Conservation (phyloP, 768 basidiomycete species). For the Tulasnella sp. region DNA sequence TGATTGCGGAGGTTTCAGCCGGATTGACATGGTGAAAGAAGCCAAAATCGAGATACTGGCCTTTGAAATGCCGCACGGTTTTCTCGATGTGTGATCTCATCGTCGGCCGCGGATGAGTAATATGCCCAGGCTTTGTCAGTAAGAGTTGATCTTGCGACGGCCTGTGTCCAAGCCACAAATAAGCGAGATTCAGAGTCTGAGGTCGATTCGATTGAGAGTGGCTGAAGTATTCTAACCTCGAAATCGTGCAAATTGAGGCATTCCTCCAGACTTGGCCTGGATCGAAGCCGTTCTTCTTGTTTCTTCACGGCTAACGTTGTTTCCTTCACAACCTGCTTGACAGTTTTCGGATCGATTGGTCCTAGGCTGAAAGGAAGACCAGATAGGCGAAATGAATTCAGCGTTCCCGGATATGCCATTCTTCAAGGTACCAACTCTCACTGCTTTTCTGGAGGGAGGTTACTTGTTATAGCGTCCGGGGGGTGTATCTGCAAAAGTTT, state of each 20-base stretch:
- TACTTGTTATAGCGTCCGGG: slow-evolving; percentile 21
- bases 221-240: slow-evolving; percentile 42
- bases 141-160: slow-evolving; percentile 73
- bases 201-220: slow-evolving; percentile 13
- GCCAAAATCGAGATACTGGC: slow-evolving; percentile 31
- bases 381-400: background rate
- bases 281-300: slow-evolving; percentile 47
- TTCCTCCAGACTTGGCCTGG: slow-evolving; percentile 61
- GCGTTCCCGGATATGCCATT: background rate
- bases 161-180: slow-evolving; percentile 33
- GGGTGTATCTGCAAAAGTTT: slow-evolving; percentile 14
- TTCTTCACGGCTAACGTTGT: slow-evolving; percentile 62
- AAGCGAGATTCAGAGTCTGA: background rate
- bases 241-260: slow-evolving; percentile 91
- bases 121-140: slow-evolving; percentile 90
- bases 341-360: slow-evolving; percentile 54
- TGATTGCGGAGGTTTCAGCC: background rate
- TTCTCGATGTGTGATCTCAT: slow-evolving; percentile 82
- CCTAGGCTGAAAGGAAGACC: slow-evolving; percentile 38
- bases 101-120: slow-evolving; percentile 93
- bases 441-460: slow-evolving; percentile 81
- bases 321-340: slow-evolving; percentile 48
- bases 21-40: slow-evolving; percentile 20
- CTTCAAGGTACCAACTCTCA: slow-evolving; percentile 26
- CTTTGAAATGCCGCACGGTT: slow-evolving; percentile 89